A percentile compares a stretch with the other conserved stretches of the same genome.
These are phyloP conservation scores for Cytospora mali DNA, from an alignment of 2,329 filamentous ascomycete genomes.

Conservation along the genomic window DNA sequence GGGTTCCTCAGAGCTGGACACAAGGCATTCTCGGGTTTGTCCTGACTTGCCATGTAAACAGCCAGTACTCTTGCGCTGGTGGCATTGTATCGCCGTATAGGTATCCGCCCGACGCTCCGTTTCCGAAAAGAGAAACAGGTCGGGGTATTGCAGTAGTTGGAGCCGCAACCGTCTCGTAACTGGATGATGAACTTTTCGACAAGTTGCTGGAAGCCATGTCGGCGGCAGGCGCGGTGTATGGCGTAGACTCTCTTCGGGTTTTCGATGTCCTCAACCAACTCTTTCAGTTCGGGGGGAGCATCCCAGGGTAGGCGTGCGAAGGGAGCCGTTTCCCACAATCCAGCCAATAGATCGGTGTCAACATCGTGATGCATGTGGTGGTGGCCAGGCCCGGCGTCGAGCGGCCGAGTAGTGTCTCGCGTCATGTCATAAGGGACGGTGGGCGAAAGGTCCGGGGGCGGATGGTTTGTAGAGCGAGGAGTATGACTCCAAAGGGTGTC, in stretches of 20 bases:
- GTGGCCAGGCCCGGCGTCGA: constrained; percentile 35
- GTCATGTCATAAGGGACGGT: constrained; percentile 49
- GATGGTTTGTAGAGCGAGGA: constrained; percentile 4
- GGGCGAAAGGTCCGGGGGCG: constrained; percentile 8
- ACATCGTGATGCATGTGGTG: constrained; percentile 33
- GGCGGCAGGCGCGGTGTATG: constrained; percentile 61
- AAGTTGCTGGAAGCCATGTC: constrained; percentile 66
- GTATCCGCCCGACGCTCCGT: constrained; percentile 65
- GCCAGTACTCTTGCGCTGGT: constrained; percentile 82
- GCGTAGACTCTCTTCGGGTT: constrained; percentile 64
- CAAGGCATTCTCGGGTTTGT: constrained; percentile 71
- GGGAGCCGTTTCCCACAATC: constrained; percentile 63
- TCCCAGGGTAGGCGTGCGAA: constrained; percentile 63
- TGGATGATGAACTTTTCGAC: constrained; percentile 78
- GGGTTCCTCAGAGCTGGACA: constrained; percentile 57
- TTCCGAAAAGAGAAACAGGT: constrained; percentile 82
- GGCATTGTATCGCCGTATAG: constrained; percentile 76
- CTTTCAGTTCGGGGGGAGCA: constrained; percentile 60
- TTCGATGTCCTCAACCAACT: constrained; percentile 59
- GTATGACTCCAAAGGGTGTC: background rate
- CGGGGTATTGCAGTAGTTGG: constrained; percentile 67
- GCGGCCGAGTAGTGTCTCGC: constrained; percentile 46
- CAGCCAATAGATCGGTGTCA: constrained; percentile 55
- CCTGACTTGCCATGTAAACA: constrained; percentile 77
- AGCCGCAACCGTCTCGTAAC: constrained; percentile 78